Conservation (phyloP, 163 green algal species). For the Volvox carteri region DNA sequence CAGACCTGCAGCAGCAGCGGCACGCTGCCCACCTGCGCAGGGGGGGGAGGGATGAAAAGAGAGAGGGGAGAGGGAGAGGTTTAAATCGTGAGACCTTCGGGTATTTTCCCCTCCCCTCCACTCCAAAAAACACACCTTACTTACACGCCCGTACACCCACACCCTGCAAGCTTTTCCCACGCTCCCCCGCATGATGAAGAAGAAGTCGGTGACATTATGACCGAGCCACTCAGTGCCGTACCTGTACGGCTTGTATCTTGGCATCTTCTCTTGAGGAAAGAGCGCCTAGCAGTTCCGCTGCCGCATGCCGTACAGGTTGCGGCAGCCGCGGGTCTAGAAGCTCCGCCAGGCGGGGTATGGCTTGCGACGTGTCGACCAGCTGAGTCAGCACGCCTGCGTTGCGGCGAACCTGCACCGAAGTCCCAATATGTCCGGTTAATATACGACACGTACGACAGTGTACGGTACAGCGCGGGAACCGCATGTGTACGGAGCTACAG, state of each 20-base stretch:
- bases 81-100: not conserved
- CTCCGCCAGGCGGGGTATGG: slow-evolving; percentile 45
- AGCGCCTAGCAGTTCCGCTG: slow-evolving; percentile 60
- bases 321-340: slow-evolving; percentile 40
- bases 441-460: too few species aligned
- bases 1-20: slow-evolving; percentile 46
- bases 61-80: not conserved
- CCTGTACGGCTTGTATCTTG: slow-evolving; percentile 57
- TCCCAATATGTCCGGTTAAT: too few species aligned
- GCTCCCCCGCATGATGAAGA: too few species aligned
- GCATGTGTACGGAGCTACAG: too few species aligned
- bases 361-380: slow-evolving; percentile 54
- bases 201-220: too few species aligned
- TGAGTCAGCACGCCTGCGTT: slow-evolving; percentile 56
- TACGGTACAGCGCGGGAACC: too few species aligned
- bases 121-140: not conserved
- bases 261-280: slow-evolving; percentile 57
- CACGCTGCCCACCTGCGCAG: slow-evolving; percentile 45
- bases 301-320: slow-evolving; percentile 44
- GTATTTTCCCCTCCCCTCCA: not conserved
- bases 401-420: slow-evolving; percentile 61
- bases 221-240: slow-evolving; percentile 7
- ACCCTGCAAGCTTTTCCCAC: too few species aligned
- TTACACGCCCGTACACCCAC: not conserved
- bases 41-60: not conserved